phyloP scores from a whole-genome alignment of 2,329 filamentous ascomycete species.

The Camillea tinctor region DNA sequence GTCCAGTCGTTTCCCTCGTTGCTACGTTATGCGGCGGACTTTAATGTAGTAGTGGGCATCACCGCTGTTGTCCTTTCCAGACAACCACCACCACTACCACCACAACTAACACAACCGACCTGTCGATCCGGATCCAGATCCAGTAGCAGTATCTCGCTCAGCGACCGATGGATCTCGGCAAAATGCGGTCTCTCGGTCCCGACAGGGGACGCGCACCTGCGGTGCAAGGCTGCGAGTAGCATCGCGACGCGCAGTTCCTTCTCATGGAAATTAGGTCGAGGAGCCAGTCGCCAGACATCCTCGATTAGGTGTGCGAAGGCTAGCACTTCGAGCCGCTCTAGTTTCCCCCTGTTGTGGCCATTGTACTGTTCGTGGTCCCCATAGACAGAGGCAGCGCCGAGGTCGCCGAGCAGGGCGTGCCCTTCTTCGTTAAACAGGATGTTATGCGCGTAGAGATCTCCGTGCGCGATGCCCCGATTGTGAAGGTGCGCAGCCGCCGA shows the following conservation, averaged over 20 bases:
- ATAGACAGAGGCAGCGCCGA: conserved; percentile 48
- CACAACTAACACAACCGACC: too few relatives aligned
- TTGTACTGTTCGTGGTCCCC: conserved; percentile 9
- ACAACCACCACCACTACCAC: conserved; percentile 2
- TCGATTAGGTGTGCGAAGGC: conserved; percentile 48
- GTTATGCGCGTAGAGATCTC: conserved; percentile 49
- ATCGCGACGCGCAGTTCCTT: conserved; percentile 11
- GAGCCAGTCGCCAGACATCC: conserved; percentile 40
- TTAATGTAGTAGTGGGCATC: conserved; percentile 11
- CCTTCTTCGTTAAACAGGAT: conserved; percentile 40
- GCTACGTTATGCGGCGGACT: background rate
- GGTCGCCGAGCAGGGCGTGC: conserved; percentile 47
- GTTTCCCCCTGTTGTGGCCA: conserved; percentile 6
- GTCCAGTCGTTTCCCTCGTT: background rate
- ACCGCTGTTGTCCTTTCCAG: conserved; percentile 6
- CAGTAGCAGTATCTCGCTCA: conserved; percentile 10
- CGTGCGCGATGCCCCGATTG: conserved; percentile 42
- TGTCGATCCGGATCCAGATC: conserved; percentile 5
- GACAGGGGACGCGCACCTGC: conserved; percentile 24
- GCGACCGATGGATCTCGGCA: conserved; percentile 26
- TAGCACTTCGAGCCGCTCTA: conserved; percentile 47
- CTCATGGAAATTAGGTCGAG: conserved; percentile 18
- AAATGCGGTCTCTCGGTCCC: conserved; percentile 35
- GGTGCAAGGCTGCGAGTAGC: conserved; percentile 29
- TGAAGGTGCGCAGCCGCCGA: conserved; percentile 45